A percentile compares a stretch with the other conserved stretches of the same genome.
Conservation (phyloP, 2,329 filamentous ascomycete species). For the Hypoxylon sp. region DNA sequence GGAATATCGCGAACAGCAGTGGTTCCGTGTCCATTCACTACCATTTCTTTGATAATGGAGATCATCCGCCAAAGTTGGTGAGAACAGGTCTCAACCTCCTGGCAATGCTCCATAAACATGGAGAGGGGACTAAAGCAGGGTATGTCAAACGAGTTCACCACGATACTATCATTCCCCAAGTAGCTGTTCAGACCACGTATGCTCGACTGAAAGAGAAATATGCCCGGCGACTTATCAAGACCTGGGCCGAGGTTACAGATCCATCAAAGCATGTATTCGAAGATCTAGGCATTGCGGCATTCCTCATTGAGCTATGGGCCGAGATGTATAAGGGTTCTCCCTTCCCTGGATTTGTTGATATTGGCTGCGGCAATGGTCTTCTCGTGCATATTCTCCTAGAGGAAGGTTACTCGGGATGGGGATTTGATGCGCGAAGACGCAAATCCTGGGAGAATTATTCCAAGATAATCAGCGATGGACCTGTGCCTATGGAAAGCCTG, state of each 20-base stretch:
- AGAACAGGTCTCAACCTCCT: constrained; percentile 80
- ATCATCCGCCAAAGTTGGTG: constrained; percentile 64
- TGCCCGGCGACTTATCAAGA: constrained; percentile 76
- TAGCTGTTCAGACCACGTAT: constrained; percentile 86
- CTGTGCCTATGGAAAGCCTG: constrained; percentile 54
- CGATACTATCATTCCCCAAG: constrained; percentile 83
- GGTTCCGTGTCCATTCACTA: constrained; percentile 74
- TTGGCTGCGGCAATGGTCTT: constrained; percentile 95
- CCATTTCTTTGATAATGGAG: constrained; percentile 62
- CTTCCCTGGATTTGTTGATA: constrained; percentile 94
- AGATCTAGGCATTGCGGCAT: constrained; percentile 90
- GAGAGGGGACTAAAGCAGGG: constrained; percentile 73
- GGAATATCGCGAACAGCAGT: constrained; percentile 59
- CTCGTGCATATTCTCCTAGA: constrained; percentile 84
- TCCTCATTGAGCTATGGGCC: constrained; percentile 91
- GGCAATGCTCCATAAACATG: constrained; percentile 79
- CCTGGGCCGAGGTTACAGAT: constrained; percentile 90
- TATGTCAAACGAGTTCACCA: constrained; percentile 88
- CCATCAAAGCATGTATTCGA: constrained; percentile 95
- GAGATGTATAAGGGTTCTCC: constrained; percentile 76
- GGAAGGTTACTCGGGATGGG: constrained; percentile 89
- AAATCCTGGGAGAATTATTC: constrained; percentile 86
- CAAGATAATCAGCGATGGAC: constrained; percentile 26
- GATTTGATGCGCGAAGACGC: constrained; percentile 88
- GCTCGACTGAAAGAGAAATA: constrained; percentile 83